Base-by-base conservation (phyloP, 1,284 basidiomycete species). In the Sanghuangporus sanghuang region DNA sequence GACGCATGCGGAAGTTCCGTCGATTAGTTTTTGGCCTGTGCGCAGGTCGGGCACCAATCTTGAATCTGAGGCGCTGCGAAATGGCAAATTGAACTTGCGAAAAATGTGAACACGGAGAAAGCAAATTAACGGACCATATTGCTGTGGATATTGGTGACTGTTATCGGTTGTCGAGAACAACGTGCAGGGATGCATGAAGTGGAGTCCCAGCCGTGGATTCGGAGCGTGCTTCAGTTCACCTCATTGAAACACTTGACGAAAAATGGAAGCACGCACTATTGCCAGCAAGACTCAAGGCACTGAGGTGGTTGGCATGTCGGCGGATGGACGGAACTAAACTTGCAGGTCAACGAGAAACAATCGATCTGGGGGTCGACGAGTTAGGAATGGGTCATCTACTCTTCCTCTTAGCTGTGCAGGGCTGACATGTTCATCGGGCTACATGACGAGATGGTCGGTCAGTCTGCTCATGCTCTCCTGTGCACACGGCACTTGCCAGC, bases 91-190 rank as follows among this genome's bases (percentile, higher is more conserved):
- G 32, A 38, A 12, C 11, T 36, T 14, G 16, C 32, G 53, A 32
- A 7, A 7, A 38, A 54, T 8, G 5, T 11, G 16, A n/a, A 14
- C 49, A 53, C 44, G 18, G 9, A 27, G n/a, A 21, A 32, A 32
- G 5, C n/a, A 42, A 44, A 53, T 14, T 18, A 23, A 68, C 75
- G 69, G 64, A 84, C 82, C 79, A 71, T 87, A 89, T 71, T 86
- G 85, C 68, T 89, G 84, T 46, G 87, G 87, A 67, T 78, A 87
- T 69, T 87, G 83, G 56, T 77, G 87, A 69, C 87, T 89, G 69
- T 46, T 35, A 6, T 42, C 39, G 27, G 27, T 35, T 35, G 21
- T 49, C 48, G 6, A 35, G 8, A 44, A 32, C 57, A 38, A 18
- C 44, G 44, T 14, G 16, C 16, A 18, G 32, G 35, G 6, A n/a